Base-by-base conservation (phyloP, 768 basidiomycete genomes). In the Pulveroboletus sp. region DNA sequence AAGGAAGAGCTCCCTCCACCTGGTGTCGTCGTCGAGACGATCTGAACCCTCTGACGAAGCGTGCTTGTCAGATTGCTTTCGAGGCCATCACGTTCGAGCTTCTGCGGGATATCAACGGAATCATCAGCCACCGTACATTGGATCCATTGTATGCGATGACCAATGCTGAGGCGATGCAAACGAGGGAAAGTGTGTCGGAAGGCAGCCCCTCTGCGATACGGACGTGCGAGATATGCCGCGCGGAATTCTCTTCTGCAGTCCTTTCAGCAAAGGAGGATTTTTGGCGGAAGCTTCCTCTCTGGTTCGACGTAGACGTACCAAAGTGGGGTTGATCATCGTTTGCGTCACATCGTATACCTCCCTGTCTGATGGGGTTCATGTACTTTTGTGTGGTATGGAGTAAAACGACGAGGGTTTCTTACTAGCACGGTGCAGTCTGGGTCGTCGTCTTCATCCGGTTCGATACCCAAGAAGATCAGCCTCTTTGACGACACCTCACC, bases 1-100 rank as follows among this genome's bases (percentile, higher is more conserved):
- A 89, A 69, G 81, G 82, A 41, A 74, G 87, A 52, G 64, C 74
- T 33, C 71, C 81, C 15, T 76, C 79, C 12, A 35, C 60, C 8
- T 61, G 60, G 52, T 87, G 86, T 61, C 54, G 76, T 10, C 70
- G 79, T 58, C 70, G 70, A n/a, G 70, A 72, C 59, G 77, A 82
- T 33, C 49, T 69, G 8, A 73, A 79, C 54, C 66, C 71, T 3
- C 53, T 71, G 30, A 69, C 67, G 30, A 74, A 74, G 55, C 78
- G 82, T 27, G 67, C 77, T 21, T 89, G 86, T 64, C 83, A 83
- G 65, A 73, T 82, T 18, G 83, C 83, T 3, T 89, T 86, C 57
- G 87, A 88, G 60, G 76, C 78, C 10, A 80, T 86, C 53, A 85
- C 84, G 5, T 87, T 86, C 61, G 82, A 88, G 57, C 77, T 89